A percentile compares a stretch with the other conserved stretches of the same genome.
phyloP scores from a whole-genome alignment of 352 stramenopile species.

The Phytophthora nicotianae region DNA sequence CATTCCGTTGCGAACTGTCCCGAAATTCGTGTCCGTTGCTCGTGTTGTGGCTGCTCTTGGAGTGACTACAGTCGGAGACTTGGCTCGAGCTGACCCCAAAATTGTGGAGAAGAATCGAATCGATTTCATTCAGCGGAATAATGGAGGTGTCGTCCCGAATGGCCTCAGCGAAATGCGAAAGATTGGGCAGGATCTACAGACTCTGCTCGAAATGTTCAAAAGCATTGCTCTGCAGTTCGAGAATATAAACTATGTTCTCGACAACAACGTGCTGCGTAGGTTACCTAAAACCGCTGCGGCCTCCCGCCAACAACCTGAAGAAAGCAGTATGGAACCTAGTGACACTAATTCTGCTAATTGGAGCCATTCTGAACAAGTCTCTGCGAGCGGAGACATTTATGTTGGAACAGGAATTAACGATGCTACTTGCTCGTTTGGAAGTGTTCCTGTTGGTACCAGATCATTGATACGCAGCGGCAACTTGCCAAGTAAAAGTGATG shows the following conservation, averaged over 20 bases:
- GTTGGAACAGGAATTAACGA: not conserved
- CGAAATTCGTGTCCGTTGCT: constrained; percentile 63
- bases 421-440: not conserved
- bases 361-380: not conserved
- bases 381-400: not conserved
- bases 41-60: constrained; percentile 54
- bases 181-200: constrained; percentile 61
- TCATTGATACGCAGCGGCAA: not conserved
- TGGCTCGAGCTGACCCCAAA: constrained; percentile 57
- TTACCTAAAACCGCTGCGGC: constrained; percentile 6
- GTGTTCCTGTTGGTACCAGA: not conserved
- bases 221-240: constrained; percentile 63
- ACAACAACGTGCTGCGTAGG: constrained; percentile 40
- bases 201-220: constrained; percentile 68
- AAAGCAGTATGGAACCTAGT: not conserved
- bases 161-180: constrained; percentile 42
- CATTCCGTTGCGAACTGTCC: constrained; percentile 75
- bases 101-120: constrained; percentile 60
- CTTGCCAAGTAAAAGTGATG: constrained; percentile 3
- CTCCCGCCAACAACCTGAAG: constrained; percentile 1
- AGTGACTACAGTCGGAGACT: constrained; percentile 67
- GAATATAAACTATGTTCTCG: constrained; percentile 46
- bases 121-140: constrained; percentile 54
- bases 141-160: constrained; percentile 9
- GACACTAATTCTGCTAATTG: not conserved